Conservation (phyloP, 2,329 filamentous ascomycete species). For the Proliferodiscus dingleyae region DNA sequence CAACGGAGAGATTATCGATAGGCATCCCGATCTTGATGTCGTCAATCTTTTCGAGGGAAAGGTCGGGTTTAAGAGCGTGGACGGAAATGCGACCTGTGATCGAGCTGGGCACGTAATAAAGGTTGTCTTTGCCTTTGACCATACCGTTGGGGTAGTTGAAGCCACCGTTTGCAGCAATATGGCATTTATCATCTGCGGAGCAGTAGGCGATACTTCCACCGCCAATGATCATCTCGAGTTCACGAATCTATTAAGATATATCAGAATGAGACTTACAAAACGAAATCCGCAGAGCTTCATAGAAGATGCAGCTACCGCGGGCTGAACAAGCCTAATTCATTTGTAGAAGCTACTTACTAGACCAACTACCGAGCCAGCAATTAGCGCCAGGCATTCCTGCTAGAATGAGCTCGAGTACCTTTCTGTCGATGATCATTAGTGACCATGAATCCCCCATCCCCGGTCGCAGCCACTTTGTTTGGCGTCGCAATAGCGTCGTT, state of each 20-base stretch:
- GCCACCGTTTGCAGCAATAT: constrained; percentile 18
- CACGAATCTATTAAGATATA: constrained; percentile 8
- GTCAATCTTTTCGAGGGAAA: constrained; percentile 11
- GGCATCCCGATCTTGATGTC: constrained; percentile 28
- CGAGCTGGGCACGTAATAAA: constrained; percentile 29
- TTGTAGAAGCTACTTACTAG: no score
- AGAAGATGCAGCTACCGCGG: no score
- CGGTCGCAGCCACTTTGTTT: constrained; percentile 28
- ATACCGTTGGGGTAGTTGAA: constrained; percentile 32
- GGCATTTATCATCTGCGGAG: constrained; percentile 9
- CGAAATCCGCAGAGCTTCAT: no score
- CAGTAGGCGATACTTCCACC: constrained; percentile 26
- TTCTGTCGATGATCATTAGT: constrained; percentile 32
- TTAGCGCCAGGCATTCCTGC: no score
- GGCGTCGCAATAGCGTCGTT: constrained; percentile 26
- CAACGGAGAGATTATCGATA: constrained; percentile 32
- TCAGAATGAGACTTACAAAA: constrained; percentile 2
- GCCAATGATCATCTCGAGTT: constrained; percentile 21
- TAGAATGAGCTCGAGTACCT: no score
- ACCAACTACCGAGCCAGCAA: no score
- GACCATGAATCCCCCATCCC: constrained; percentile 29
- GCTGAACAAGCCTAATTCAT: no score
- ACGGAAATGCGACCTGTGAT: constrained; percentile 26
- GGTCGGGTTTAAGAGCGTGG: constrained; percentile 1
- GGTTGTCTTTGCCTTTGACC: constrained; percentile 21